Percentiles rank a stretch among this genome's conserved stretches.
phyloP scores from a whole-genome alignment of 352 stramenopile genomes.

The Globisporangium viniferum region DNA sequence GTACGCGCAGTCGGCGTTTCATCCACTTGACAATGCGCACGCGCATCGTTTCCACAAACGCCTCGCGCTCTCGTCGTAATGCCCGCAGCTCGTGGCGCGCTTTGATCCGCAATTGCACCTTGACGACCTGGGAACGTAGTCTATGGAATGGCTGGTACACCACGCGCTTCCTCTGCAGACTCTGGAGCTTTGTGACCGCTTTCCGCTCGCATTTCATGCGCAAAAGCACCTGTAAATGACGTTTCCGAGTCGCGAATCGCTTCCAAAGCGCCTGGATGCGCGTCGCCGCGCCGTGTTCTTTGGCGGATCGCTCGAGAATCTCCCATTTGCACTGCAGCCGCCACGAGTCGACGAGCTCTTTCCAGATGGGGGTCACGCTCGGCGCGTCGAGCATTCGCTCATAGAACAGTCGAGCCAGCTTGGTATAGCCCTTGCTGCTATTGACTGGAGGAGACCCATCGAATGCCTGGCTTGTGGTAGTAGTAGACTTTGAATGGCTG shows the following conservation, averaged over 20 bases:
- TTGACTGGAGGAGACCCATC: background rate
- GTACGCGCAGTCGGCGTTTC: slow-evolving; percentile 30
- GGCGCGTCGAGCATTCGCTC: slow-evolving; percentile 42
- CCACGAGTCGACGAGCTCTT: slow-evolving; percentile 45
- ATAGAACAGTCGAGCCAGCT: slow-evolving; percentile 38
- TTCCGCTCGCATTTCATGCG: slow-evolving; percentile 39
- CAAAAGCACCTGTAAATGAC: slow-evolving; percentile 18
- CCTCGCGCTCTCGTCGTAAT: slow-evolving; percentile 28
- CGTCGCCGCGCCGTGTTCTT: slow-evolving; percentile 46
- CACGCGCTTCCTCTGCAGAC: slow-evolving; percentile 25
- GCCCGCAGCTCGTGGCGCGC: slow-evolving; percentile 33
- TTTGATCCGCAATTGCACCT: slow-evolving; percentile 27
- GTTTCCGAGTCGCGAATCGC: slow-evolving; percentile 17
- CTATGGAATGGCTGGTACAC: slow-evolving; percentile 22
- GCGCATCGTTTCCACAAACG: slow-evolving; percentile 44
- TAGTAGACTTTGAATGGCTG: background rate
- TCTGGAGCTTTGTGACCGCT: slow-evolving; percentile 48
- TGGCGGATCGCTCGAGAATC: slow-evolving; percentile 25
- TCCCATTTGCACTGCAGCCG: slow-evolving; percentile 32
- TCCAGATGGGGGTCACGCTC: slow-evolving; percentile 40
- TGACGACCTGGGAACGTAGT: slow-evolving; percentile 3
- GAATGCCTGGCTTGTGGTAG: slow-evolving; percentile 22
- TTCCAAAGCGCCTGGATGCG: slow-evolving; percentile 44
- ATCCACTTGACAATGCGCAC: slow-evolving; percentile 50
- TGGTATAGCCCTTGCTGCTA: background rate